Conservation (phyloP, 2,329 filamentous ascomycete species). For the Fusarium sp. region DNA sequence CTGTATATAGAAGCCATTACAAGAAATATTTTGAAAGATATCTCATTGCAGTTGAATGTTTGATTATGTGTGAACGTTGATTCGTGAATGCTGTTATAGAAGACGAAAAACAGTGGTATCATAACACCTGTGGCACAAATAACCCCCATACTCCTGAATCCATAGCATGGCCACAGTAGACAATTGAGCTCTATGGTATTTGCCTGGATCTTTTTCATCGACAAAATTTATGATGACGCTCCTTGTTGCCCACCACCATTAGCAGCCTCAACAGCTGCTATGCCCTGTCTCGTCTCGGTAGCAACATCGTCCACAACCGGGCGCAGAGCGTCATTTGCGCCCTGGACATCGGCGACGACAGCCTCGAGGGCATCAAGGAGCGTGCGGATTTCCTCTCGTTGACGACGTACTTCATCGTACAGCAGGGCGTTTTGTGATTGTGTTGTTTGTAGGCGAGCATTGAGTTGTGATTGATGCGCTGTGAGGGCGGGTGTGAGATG, state of each 20-base stretch:
- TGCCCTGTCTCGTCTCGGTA: conserved; percentile 59
- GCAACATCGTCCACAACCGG: conserved; percentile 63
- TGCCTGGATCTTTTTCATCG: background rate
- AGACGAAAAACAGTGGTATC: conserved; percentile 32
- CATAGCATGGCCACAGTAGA: background rate
- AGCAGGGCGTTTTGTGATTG: conserved; percentile 69
- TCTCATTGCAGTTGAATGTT: background rate
- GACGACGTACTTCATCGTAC: conserved; percentile 63
- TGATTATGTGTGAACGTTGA: conserved; percentile 1
- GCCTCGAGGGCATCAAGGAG: conserved; percentile 64
- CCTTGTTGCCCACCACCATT: conserved; percentile 9
- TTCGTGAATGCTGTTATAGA: conserved; percentile 31
- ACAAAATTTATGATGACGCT: conserved; percentile 1
- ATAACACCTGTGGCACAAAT: conserved; percentile 10
- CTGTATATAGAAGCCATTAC: conserved; percentile 23
- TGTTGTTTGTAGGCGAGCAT: conserved; percentile 67
- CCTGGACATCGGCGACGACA: conserved; percentile 66
- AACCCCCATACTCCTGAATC: conserved; percentile 6
- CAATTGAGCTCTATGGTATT: background rate
- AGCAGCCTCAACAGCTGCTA: conserved; percentile 37
- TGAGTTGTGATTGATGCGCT: conserved; percentile 67
- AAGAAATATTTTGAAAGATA: conserved; percentile 4
- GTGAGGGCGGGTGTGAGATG: conserved; percentile 67
- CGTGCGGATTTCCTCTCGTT: conserved; percentile 67
- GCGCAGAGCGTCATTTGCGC: conserved; percentile 63